A percentile compares a stretch with the other conserved stretches of the same genome.
These are phyloP conservation scores for Lipomyces sp. DNA, from an alignment of 805 yeast genomes.

Conservation along the genomic window DNA sequence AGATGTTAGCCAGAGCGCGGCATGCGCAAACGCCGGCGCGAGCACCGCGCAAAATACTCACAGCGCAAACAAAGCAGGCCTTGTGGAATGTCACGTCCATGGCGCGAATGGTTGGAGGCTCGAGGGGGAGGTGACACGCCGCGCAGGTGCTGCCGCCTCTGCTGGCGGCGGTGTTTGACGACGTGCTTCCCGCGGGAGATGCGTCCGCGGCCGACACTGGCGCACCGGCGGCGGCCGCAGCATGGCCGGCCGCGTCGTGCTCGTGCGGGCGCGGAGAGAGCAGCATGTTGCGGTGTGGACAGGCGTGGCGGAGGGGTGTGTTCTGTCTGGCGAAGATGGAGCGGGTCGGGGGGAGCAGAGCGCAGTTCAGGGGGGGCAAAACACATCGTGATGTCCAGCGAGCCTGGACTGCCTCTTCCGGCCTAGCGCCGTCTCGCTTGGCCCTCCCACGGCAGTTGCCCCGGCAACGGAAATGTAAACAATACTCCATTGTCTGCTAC, in stretches of 20 bases:
- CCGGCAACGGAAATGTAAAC: too few relatives aligned
- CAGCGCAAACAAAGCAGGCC: conserved; percentile 28
- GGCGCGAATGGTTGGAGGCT: conserved; percentile 25
- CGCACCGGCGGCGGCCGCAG: too few relatives aligned
- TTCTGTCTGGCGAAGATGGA: neutral
- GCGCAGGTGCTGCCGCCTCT: conserved; percentile 9
- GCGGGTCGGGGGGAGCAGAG: conserved; percentile 1
- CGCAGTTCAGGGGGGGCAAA: neutral
- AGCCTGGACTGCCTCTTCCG: too few relatives aligned
- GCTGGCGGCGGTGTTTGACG: neutral
- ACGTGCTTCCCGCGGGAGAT: neutral
- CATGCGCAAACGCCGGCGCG: neutral
- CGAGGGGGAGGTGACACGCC: conserved; percentile 13
- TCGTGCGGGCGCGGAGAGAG: neutral
- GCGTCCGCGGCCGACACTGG: neutral
- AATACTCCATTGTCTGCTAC: too few relatives aligned
- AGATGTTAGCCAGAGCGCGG: neutral
- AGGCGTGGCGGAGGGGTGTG: neutral
- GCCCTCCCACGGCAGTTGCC: too few relatives aligned
- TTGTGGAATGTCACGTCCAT: conserved; percentile 21
- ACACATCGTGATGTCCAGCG: too few relatives aligned
- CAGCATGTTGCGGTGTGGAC: neutral
- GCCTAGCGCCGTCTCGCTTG: too few relatives aligned
- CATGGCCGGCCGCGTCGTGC: neutral
- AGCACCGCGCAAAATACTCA: conserved; percentile 14